A percentile compares a stretch with the other conserved stretches of the same genome.
These are phyloP conservation scores for Tanozyma kutaoensis DNA, from an alignment of 805 yeast genomes.

Conservation along the genomic window DNA sequence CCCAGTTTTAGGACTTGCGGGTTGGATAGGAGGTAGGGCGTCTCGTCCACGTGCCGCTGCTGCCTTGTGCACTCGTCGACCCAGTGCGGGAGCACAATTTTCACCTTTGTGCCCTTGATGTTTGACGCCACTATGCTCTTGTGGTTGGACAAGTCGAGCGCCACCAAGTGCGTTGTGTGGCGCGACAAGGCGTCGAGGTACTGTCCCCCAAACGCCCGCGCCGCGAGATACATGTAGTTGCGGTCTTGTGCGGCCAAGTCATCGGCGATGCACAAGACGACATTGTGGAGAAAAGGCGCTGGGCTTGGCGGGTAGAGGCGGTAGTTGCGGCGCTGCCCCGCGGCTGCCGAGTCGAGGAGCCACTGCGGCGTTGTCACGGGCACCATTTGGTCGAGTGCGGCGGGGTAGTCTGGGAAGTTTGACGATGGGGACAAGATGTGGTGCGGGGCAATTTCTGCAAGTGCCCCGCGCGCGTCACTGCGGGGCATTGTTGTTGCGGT, in stretches of 20 bases:
- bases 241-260: slow-evolving; percentile 44
- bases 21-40: slow-evolving; percentile 31
- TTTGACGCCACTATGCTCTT: slow-evolving; percentile 44
- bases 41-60: slow-evolving; percentile 36
- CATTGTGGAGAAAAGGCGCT: slow-evolving; percentile 44
- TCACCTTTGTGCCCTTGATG: slow-evolving; percentile 23
- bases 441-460: no score
- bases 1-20: slow-evolving; percentile 9
- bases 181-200: slow-evolving; percentile 48
- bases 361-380: slow-evolving; percentile 56
- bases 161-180: slow-evolving; percentile 69
- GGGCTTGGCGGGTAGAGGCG: slow-evolving; percentile 65
- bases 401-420: no score
- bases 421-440: no score
- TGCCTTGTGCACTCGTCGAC: slow-evolving; percentile 52
- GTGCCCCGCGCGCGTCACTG: no score
- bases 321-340: slow-evolving; percentile 20
- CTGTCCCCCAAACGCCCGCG: slow-evolving; percentile 67
- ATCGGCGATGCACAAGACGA: slow-evolving; percentile 46
- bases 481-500: no score
- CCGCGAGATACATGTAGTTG: slow-evolving; percentile 57
- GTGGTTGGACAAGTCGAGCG: slow-evolving; percentile 39
- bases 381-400: slow-evolving; percentile 42
- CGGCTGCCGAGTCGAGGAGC: slow-evolving; percentile 34
- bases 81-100: slow-evolving; percentile 71